Conservation (phyloP, 2,329 filamentous ascomycete species). For the Coniella vitis region DNA sequence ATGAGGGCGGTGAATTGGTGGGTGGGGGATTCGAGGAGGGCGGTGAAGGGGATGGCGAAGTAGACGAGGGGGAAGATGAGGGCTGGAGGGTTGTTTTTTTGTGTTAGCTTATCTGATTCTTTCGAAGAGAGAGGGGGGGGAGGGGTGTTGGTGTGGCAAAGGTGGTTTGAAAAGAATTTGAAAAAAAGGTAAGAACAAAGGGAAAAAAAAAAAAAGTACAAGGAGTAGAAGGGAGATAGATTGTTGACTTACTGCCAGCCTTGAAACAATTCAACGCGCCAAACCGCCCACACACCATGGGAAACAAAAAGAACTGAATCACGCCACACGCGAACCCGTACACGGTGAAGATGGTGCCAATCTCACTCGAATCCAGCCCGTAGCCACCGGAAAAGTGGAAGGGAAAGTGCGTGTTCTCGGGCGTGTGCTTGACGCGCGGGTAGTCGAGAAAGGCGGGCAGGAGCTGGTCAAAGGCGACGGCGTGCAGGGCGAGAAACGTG, state of each 20-base stretch:
- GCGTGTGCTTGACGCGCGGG: conserved; percentile 46
- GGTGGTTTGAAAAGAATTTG: no score
- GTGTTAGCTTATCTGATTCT: not conserved
- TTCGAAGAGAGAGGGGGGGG: no score
- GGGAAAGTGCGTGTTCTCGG: conserved; percentile 57
- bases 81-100: conserved; percentile 29
- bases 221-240: not conserved
- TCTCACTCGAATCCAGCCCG: conserved; percentile 62
- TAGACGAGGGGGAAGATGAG: conserved; percentile 69
- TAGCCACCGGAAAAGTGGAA: conserved; percentile 82
- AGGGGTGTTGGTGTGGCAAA: no score
- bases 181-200: no score
- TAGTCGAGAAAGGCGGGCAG: conserved; percentile 86
- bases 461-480: conserved; percentile 78
- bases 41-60: conserved; percentile 73
- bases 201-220: no score
- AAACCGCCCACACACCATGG: conserved; percentile 62
- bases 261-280: conserved; percentile 71
- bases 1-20: conserved; percentile 58
- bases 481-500: conserved; percentile 73
- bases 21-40: conserved; percentile 45
- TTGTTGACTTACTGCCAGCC: conserved; percentile 40
- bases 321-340: conserved; percentile 76
- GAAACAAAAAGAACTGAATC: conserved; percentile 82
- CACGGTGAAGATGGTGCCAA: conserved; percentile 78